Evolutionary conservation across 1,284 basidiomycete genomes (phyloP).

Genomic region (Cryptococcus sp.): DNA sequence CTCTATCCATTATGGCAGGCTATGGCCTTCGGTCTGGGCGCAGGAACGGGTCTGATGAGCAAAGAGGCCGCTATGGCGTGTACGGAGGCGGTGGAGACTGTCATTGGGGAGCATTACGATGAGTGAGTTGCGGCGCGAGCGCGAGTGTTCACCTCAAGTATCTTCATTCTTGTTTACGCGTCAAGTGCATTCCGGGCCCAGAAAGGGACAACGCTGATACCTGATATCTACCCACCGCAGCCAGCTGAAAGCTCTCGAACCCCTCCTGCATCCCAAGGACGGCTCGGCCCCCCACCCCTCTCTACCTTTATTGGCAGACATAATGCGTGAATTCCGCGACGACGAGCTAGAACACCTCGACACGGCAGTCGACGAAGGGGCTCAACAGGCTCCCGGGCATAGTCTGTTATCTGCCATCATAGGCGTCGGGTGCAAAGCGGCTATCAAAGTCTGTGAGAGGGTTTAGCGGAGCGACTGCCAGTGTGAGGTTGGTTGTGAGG

Average conservation of each 20-base stretch:
- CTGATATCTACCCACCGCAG: conserved; percentile 12
- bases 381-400: conserved; percentile 89
- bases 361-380: conserved; percentile 84
- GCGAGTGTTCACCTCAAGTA: too few species aligned
- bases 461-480: conserved; percentile 54
- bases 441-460: conserved; percentile 84
- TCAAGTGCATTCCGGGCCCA: too few species aligned
- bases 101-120: conserved; percentile 97
- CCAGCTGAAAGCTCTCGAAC: conserved; percentile 43
- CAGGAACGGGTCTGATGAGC: conserved; percentile 81
- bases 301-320: conserved; percentile 69
- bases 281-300: conserved; percentile 66
- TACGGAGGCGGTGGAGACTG: conserved; percentile 95
- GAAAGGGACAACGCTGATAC: too few species aligned
- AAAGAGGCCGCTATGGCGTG: conserved; percentile 97
- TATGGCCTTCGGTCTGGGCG: conserved; percentile 82
- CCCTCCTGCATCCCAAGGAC: conserved; percentile 24
- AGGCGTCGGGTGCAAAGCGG: conserved; percentile 81
- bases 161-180: too few species aligned
- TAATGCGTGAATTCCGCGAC: conserved; percentile 86
- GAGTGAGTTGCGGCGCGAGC: conserved; percentile 67
- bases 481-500: too few species aligned
- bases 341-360: conserved; percentile 94
- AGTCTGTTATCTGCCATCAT: conserved; percentile 83
- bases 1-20: conserved; percentile 81